phyloP scores from a whole-genome alignment of 1,284 basidiomycete genomes.

The Trametes sp. region DNA sequence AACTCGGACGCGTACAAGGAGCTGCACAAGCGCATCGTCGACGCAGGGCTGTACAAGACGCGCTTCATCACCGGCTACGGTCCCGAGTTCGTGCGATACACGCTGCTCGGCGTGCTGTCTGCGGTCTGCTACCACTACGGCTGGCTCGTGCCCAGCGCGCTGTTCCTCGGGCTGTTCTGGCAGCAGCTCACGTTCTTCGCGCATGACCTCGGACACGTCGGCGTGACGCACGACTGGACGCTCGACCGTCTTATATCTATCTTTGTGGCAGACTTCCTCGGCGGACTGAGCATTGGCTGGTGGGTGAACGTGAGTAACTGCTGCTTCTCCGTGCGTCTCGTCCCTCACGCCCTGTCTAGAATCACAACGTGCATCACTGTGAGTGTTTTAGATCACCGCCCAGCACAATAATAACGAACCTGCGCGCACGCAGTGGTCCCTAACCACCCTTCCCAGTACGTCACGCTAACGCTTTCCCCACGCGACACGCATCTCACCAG shows the following conservation, averaged over 20 bases:
- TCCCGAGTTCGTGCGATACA: constrained; percentile 84
- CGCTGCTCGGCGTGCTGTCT: constrained; percentile 65
- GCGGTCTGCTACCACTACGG: constrained; percentile 67
- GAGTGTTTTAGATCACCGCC: constrained; percentile 43
- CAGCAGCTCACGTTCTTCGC: constrained; percentile 94
- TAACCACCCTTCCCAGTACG: constrained; percentile 95
- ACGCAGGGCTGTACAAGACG: constrained; percentile 87
- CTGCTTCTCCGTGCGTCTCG: not conserved
- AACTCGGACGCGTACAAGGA: constrained; percentile 84
- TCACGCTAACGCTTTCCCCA: constrained; percentile 16
- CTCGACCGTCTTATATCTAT: constrained; percentile 85
- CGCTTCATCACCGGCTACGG: constrained; percentile 91
- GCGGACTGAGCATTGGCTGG: constrained; percentile 95
- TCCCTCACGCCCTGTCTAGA: constrained; percentile 55
- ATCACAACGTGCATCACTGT: constrained; percentile 97
- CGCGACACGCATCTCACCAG: constrained; percentile 13
- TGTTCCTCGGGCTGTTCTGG: constrained; percentile 90
- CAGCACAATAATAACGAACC: constrained; percentile 16
- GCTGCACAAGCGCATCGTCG: constrained; percentile 79
- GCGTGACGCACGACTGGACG: constrained; percentile 89
- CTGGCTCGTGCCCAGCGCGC: constrained; percentile 77
- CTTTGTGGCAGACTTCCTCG: constrained; percentile 86
- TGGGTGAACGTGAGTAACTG: constrained; percentile 88
- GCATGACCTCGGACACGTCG: constrained; percentile 96
- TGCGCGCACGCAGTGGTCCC: constrained; percentile 75